Evolutionary conservation across 83 land plant species (phyloP), one percentile per base, ranked within the genome.

Genomic region (Picea abies): DNA sequence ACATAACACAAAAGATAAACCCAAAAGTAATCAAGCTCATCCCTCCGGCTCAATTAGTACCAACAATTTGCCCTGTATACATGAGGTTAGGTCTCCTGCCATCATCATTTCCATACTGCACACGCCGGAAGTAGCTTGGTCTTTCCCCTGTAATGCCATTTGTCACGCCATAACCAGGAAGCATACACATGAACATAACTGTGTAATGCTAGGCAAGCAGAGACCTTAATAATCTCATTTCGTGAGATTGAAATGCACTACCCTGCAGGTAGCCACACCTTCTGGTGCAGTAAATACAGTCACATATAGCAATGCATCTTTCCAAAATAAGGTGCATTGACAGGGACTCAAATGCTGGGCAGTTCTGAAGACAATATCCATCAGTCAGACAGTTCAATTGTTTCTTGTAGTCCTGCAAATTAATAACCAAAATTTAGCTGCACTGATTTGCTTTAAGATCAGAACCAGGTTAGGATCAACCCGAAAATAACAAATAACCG

Each of bases 141-240:
- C 58, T 73, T 32, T 73, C 56, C 19, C 52, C 58, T 73, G 77
- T 47, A 73, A 73, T 73, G 26, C 58, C 77, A 73, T 44, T 56
- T 44, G 77, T n/a, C 52, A 73, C 58, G 49, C 77, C 77, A 11
- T 73, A 73, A 29, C 77, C 22, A 52, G 56, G 29, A 73, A 73
- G 77, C 56, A 73, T 73, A 73, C 77, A 73, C 77, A 73, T 73
- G 77, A 73, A 73, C 49, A 73, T 73, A 73, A 73, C 49, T 47
- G 77, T 73, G 77, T 73, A 44, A 41, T 73, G 52, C 58, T 73
- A 73, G 60, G 77, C 77, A 44, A 73, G 41, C 23, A 5, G 77
- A 73, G 77, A 73, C 77, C 39, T 73, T 44, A 73, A n/a, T 47
- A 22, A 73, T 73, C 77, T 47, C 77, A 44, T 47, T 44, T 47